A percentile compares a stretch with the other conserved stretches of the same genome.
phyloP scores from a whole-genome alignment of 2,329 filamentous ascomycete genomes.

The Paraconiothyrium brasiliense region DNA sequence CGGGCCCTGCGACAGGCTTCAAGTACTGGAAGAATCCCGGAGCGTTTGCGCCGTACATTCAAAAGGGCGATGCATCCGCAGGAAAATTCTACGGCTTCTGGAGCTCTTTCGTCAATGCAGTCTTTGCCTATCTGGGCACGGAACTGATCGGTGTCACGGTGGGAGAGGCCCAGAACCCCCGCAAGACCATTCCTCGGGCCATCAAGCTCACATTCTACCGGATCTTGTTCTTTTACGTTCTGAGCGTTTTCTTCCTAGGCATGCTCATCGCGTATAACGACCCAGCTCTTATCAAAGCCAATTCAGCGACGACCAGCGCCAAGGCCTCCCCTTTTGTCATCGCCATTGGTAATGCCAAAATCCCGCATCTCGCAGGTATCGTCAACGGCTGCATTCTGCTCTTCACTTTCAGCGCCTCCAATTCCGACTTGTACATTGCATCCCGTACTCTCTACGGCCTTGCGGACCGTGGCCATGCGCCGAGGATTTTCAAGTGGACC shows the following conservation, averaged over 20 bases:
- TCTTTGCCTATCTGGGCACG: slow-evolving; percentile 70
- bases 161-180: slow-evolving; percentile 64
- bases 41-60: slow-evolving; percentile 60
- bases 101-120: slow-evolving; percentile 69
- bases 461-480: slow-evolving; percentile 75
- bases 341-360: slow-evolving; percentile 71
- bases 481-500: slow-evolving; percentile 74
- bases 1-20: slow-evolving; percentile 64
- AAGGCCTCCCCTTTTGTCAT: slow-evolving; percentile 79
- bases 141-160: slow-evolving; percentile 68
- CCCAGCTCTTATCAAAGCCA: slow-evolving; percentile 66
- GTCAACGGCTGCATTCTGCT: slow-evolving; percentile 78
- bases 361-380: slow-evolving; percentile 70
- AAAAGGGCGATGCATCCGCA: slow-evolving; percentile 3
- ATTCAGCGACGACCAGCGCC: slow-evolving; percentile 58
- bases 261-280: slow-evolving; percentile 80
- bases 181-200: slow-evolving; percentile 54
- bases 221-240: slow-evolving; percentile 73
- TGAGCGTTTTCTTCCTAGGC: slow-evolving; percentile 77
- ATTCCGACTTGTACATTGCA: slow-evolving; percentile 80
- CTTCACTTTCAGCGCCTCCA: slow-evolving; percentile 80
- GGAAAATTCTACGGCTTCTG: slow-evolving; percentile 67
- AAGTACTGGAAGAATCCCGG: slow-evolving; percentile 67
- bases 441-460: slow-evolving; percentile 78
- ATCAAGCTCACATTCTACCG: slow-evolving; percentile 57